Conservation (phyloP, 2,329 filamentous ascomycete genomes). For the Nemania abortiva region DNA sequence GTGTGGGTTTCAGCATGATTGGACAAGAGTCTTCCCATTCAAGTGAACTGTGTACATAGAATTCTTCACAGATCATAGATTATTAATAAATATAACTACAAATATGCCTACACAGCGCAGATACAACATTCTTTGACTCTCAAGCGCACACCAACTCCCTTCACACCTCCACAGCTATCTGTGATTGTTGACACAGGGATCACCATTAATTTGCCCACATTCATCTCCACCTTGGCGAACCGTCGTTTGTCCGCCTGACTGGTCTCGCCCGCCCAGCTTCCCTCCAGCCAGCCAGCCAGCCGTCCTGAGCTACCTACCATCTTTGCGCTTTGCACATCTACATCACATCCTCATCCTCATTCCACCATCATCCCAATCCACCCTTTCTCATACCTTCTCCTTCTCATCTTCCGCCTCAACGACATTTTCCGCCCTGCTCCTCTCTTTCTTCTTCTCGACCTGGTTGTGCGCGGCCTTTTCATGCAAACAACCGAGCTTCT, state of each 20-base stretch:
- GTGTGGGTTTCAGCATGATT: no score
- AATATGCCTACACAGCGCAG: background rate
- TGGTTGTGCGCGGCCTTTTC: background rate
- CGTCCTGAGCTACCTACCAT: slow-evolving; percentile 8
- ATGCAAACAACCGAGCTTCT: slow-evolving; percentile 7
- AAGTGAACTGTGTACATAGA: no score
- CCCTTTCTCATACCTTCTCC: background rate
- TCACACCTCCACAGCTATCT: background rate
- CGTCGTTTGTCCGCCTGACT: background rate
- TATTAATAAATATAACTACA: background rate
- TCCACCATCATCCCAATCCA: background rate
- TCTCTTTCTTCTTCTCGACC: background rate
- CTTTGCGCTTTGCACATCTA: slow-evolving; percentile 35
- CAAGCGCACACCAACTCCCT: background rate
- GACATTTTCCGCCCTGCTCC: no score
- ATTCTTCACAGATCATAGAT: background rate
- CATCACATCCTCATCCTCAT: background rate
- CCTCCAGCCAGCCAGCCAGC: slow-evolving; percentile 2
- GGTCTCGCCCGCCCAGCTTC: slow-evolving; percentile 23
- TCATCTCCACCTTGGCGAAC: slow-evolving; percentile 15
- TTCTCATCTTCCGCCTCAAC: background rate
- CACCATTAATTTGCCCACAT: background rate
- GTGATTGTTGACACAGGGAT: slow-evolving; percentile 5
- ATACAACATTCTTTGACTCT: background rate
- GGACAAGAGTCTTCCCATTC: no score